Evolutionary conservation across 2,329 filamentous ascomycete species (phyloP).

Genomic region (Fonsecaea multimorphosa): DNA sequence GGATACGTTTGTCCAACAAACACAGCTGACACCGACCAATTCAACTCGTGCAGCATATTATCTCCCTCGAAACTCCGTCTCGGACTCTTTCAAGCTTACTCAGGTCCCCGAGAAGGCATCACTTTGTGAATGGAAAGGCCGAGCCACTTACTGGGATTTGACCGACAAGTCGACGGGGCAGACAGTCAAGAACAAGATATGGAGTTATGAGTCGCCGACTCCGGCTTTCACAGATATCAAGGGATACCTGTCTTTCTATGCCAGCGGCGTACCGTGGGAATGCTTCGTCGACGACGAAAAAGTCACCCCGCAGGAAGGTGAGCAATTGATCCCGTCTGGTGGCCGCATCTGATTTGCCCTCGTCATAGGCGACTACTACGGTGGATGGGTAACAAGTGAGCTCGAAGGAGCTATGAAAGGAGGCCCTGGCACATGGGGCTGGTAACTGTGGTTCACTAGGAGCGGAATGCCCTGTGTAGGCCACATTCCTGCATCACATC

Average conservation of each 20-base stretch:
- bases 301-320: conserved; percentile 52
- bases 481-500: neutral
- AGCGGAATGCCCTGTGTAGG: neutral
- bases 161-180: conserved; percentile 47
- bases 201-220: conserved; percentile 65
- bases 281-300: conserved; percentile 67
- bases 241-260: conserved; percentile 65
- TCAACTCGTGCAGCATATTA: conserved; percentile 61
- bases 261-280: conserved; percentile 61
- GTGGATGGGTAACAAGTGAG: conserved; percentile 68
- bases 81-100: conserved; percentile 48
- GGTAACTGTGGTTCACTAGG: conserved; percentile 27
- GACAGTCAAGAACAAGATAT: conserved; percentile 60
- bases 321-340: neutral
- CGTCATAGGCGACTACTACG: conserved; percentile 61
- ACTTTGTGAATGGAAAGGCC: conserved; percentile 68
- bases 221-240: conserved; percentile 59
- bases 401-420: conserved; percentile 61
- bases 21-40: neutral
- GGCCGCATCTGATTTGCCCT: conserved; percentile 45
- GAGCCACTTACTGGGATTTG: conserved; percentile 64
- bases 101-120: conserved; percentile 53
- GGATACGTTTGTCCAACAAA: neutral
- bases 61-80: conserved; percentile 59
- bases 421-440: conserved; percentile 48